Evolutionary conservation across 352 stramenopile genomes (phyloP).

Genomic region (Globisporangium cederbergense): DNA sequence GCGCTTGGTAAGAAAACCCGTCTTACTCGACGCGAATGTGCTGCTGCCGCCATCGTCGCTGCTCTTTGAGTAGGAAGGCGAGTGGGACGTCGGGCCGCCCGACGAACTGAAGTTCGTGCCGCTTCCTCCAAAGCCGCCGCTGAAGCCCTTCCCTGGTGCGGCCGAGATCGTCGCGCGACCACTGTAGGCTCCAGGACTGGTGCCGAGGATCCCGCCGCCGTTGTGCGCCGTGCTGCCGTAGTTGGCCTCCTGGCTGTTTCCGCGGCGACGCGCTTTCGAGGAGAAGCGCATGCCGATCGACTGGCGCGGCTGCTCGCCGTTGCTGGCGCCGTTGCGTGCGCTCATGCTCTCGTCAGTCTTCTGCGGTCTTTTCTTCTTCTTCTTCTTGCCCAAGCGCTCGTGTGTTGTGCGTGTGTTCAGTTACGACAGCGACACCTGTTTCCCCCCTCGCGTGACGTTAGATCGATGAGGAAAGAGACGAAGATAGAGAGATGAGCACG

Average conservation of each 20-base stretch:
- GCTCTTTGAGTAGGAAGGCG: constrained; percentile 11
- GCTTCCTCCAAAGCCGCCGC: constrained; percentile 19
- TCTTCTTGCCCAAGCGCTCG: not conserved
- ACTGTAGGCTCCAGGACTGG: constrained; percentile 39
- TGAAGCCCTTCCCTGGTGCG: constrained; percentile 36
- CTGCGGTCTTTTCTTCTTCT: not conserved
- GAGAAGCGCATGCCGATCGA: constrained; percentile 67
- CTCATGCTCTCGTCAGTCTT: constrained; percentile 5
- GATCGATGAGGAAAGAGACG: not conserved
- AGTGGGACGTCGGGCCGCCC: constrained; percentile 12
- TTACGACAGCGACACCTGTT: not conserved
- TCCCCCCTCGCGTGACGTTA: not conserved
- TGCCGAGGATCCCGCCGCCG: constrained; percentile 26
- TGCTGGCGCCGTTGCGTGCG: constrained; percentile 21
- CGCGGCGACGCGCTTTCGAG: constrained; percentile 55
- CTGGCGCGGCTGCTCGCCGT: constrained; percentile 22
- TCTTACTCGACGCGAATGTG: constrained; percentile 81
- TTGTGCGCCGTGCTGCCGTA: constrained; percentile 27
- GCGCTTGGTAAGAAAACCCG: constrained; percentile 81
- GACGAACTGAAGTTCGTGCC: constrained; percentile 19
- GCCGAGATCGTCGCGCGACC: constrained; percentile 52
- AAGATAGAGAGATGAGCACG: not conserved
- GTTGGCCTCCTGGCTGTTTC: constrained; percentile 63
- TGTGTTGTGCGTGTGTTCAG: not conserved
- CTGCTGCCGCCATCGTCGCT: constrained; percentile 28